Evolutionary conservation across 2,329 filamentous ascomycete species (phyloP), one percentile per base, ranked within the genome.

Genomic region (Fusarium subtropicale): DNA sequence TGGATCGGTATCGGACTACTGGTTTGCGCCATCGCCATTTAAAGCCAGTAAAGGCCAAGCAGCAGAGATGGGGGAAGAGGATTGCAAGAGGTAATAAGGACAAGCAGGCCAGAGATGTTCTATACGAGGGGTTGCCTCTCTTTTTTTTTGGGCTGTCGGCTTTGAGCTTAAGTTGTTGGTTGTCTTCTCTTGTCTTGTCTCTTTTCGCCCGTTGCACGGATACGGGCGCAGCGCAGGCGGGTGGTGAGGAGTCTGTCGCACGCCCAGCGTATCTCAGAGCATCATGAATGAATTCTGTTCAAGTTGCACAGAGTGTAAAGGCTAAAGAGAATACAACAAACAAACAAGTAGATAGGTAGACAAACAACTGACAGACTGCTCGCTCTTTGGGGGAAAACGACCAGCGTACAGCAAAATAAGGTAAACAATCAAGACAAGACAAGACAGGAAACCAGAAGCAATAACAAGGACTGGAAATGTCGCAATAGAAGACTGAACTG

Each of bases 181-280:
- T 42, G 56, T 63, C 44, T 36, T 28, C 12, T 47, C 45, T 47
- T 47, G 42, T 46, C 45, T 50, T 26, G 48, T 52, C 48, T 52
- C 48, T 64, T 53, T 55, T 66, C 50, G 51, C 67, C 56, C 56
- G 72, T 74, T 71, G 71, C 71, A 74, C 68, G 68, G 66, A 74
- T 68, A 69, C 72, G 67, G 67, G 63, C 66, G 66, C 58, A 67
- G 72, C 65, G 70, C 66, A 62, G 56, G 56, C 48, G 60, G 61
- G 48, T 59, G 69, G 64, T 68, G 55, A 67, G 60, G 61, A 65
- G 63, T 68, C 61, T 66, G 64, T 71, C 66, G 68, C 73, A 73
- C 71, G 69, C 71, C 68, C 73, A 69, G 69, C 73, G 64, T 68
- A 61, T 74, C 71, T 75, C 66, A 75, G 60, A 75, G 68, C 71